Base-by-base conservation (phyloP, 257 asterid genomes). In the Penstemon barbatus region DNA sequence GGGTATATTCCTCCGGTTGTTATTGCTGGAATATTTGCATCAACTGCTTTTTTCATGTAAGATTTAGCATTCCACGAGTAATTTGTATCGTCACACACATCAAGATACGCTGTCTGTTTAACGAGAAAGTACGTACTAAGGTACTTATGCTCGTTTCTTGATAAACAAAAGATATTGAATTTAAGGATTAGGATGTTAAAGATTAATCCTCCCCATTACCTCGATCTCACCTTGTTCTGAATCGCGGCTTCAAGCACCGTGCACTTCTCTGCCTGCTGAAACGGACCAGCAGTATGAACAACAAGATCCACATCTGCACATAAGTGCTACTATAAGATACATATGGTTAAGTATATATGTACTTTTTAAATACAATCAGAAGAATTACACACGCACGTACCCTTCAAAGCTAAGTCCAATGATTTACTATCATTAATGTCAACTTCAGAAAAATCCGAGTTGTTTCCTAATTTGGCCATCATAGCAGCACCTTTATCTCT, bases 1-100 rank as follows among this genome's bases (percentile, higher is more conserved):
- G 98, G 98, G 72, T 93, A 93, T 81, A 93, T 93, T 71, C 97
- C 98, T 64, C 95, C 96, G 1, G 97, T 85, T 73, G 89, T 87
- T 84, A 93, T 85, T 44, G 96, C 98, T 48, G 96, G 94, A 80
- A 93, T 53, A 77, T 87, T 87, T 48, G 96, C 97, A 13, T 79
- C 78, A 58, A 69, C 33, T 4, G 98, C 98, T 75, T 74, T 75
- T 40, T 79, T 80, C 94, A 82, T 88, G 75, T 84, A 87, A 58
- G 96, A 86, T 77, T 90, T 93, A 71, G 95, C 94, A 68, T 87
- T 95, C 72, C 53, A 70, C 0, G 97, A 77, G 62, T 83, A 88
- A 87, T 76, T 85, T 71, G 95, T 85, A 71, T 93, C 98, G 80
- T 93, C 98, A 77, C 98, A 93, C 51, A 93, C 90, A 76, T 93